phyloP scores from a whole-genome alignment of 2,329 filamentous ascomycete genomes.

The Nigrospora osmanthi region DNA sequence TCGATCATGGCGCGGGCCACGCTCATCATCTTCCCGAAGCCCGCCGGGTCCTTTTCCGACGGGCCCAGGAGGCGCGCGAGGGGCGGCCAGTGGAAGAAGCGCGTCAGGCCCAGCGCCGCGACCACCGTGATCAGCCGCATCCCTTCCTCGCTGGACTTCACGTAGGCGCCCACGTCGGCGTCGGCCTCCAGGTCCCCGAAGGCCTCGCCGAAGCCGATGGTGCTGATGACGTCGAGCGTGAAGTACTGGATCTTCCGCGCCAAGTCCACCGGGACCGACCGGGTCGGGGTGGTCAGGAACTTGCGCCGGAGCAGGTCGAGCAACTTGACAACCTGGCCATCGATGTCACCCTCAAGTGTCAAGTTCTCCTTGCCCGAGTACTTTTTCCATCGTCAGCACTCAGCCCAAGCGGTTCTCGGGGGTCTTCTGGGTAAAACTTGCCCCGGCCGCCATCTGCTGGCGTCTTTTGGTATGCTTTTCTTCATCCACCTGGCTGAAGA shows the following conservation, averaged over 20 bases:
- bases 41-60: neutral
- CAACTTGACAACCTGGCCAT: conserved; percentile 9
- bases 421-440: neutral
- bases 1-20: neutral
- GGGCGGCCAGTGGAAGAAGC: neutral
- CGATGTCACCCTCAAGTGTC: conserved; percentile 2
- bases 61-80: neutral
- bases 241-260: neutral
- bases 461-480: conserved; percentile 3
- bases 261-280: neutral
- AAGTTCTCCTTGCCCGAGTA: conserved; percentile 5
- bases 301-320: conserved; percentile 4
- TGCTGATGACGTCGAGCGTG: conserved; percentile 39
- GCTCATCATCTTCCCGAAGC: neutral
- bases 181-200: conserved; percentile 35
- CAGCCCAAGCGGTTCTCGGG: no score
- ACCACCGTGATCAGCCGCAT: neutral
- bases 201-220: conserved; percentile 34
- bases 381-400: neutral
- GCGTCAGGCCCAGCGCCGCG: neutral
- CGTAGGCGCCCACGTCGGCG: conserved; percentile 33
- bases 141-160: conserved; percentile 12
- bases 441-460: conserved; percentile 1
- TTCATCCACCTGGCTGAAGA: conserved; percentile 2
- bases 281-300: neutral